Percentiles rank a stretch among this genome's conserved stretches.
phyloP scores from a whole-genome alignment of 768 basidiomycete genomes.

The Auriscalpium vulgare region DNA sequence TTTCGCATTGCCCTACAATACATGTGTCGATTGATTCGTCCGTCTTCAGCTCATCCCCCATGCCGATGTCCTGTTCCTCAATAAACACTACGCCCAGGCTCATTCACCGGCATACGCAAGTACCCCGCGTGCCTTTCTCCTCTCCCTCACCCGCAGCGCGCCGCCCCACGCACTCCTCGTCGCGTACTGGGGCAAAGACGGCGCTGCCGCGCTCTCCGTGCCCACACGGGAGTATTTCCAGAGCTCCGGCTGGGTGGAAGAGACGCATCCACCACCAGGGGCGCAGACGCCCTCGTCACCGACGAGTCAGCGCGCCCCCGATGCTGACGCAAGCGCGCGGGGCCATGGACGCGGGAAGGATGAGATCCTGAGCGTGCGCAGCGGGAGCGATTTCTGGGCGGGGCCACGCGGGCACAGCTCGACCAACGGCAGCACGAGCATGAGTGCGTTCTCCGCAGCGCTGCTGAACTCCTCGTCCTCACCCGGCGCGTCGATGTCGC shows the following conservation, averaged over 20 bases:
- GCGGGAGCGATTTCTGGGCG: conserved; percentile 75
- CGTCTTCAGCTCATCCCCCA: conserved; percentile 63
- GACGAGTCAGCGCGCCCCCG: conserved; percentile 13
- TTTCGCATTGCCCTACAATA: neutral
- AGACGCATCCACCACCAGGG: conserved; percentile 21
- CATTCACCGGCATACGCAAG: conserved; percentile 50
- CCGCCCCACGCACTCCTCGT: conserved; percentile 74
- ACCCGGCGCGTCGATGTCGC: conserved; percentile 10
- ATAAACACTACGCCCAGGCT: conserved; percentile 60
- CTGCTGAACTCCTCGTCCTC: conserved; percentile 10
- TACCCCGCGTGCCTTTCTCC: conserved; percentile 68
- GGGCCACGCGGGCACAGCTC: conserved; percentile 31
- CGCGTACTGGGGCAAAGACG: conserved; percentile 73
- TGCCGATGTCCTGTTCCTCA: conserved; percentile 77
- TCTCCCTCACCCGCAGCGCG: conserved; percentile 60
- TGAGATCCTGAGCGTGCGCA: conserved; percentile 42
- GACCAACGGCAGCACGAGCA: conserved; percentile 31
- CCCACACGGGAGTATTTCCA: conserved; percentile 86
- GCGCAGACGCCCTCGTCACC: conserved; percentile 16
- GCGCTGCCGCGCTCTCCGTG: conserved; percentile 71
- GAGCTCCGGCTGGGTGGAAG: conserved; percentile 72
- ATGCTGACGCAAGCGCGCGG: neutral
- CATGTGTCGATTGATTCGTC: neutral
- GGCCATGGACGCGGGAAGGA: conserved; percentile 12
- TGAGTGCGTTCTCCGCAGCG: conserved; percentile 40